Evolutionary conservation across 2,329 filamentous ascomycete genomes (phyloP), one percentile per base, ranked within the genome.

Genomic region (Sarocladium brachiariae): DNA sequence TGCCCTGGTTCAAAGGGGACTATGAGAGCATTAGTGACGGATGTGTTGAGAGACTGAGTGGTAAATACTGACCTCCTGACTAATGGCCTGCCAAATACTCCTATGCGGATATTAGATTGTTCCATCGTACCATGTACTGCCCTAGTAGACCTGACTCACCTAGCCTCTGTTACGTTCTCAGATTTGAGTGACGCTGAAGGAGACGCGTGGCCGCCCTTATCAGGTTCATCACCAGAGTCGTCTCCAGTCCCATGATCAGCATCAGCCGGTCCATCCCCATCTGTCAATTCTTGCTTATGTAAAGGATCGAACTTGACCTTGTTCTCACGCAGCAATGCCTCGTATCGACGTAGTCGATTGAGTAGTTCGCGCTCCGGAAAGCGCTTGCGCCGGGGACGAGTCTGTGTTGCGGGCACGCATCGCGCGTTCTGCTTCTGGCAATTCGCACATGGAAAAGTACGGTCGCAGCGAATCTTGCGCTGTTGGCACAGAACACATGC

Each of bases 391-490:
- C 69, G 58, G 2, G 67, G 58, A 64, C 72, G 61, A 59, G 70
- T 52, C 14, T 62, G 52, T 45, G 72, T 52, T 58, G 70, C 57
- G 45, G 74, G 60, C 51, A 69, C 57, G 52, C 77, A 85, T 38
- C 75, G 63, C 0, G 60, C 62, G 0, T 63, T 57, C 10, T 69
- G 61, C 50, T 69, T 75, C 31, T 68, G 56, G 56, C 82, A 84
- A 50, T 75, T 75, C 2, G 69, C 60, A 57, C 82, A 86, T 2
- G 81, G 81, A 54, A 75, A 75, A 19, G 66, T 71, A 52, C 78
- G 76, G 57, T 83, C 74, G 62, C 82, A 86, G 53, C 77, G 81
- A 33, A 84, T 68, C 59, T 84, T 85, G 47, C 81, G 76, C 56
- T 82, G 79, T 58, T 86, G 81, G 55, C 83, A 88, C 1, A 75